Evolutionary conservation across 2,329 filamentous ascomycete species (phyloP).

Genomic region (Aspergillus novofumigatus): DNA sequence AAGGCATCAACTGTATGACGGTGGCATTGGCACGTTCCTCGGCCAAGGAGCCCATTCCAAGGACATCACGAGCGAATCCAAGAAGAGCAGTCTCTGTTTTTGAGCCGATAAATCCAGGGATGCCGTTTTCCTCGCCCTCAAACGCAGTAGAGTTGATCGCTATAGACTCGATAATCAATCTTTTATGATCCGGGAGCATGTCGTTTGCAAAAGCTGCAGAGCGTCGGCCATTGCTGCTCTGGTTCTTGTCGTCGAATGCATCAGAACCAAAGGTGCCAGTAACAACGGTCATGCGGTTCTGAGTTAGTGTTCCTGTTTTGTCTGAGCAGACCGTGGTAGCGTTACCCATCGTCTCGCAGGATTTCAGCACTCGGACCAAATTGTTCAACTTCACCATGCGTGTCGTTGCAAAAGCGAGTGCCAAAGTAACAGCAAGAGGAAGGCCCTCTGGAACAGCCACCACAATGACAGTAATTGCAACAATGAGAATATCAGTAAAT

Average conservation of each 20-base stretch:
- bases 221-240: conserved; percentile 1
- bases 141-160: conserved; percentile 65
- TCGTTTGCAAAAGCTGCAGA: conserved; percentile 7
- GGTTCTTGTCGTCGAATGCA: conserved; percentile 20
- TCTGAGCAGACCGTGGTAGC: conserved; percentile 77
- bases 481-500: conserved; percentile 72
- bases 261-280: conserved; percentile 59
- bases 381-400: conserved; percentile 76
- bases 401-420: conserved; percentile 71
- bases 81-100: conserved; percentile 74
- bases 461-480: conserved; percentile 74
- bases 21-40: conserved; percentile 60
- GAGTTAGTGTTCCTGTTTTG: conserved; percentile 73
- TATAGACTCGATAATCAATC: conserved; percentile 39
- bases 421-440: conserved; percentile 70
- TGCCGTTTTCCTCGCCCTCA: conserved; percentile 65
- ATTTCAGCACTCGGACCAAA: conserved; percentile 69
- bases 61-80: conserved; percentile 61
- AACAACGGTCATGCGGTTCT: conserved; percentile 73
- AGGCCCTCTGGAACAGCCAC: conserved; percentile 73
- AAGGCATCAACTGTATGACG: conserved; percentile 66
- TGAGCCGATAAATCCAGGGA: conserved; percentile 65
- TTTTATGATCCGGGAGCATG: conserved; percentile 26
- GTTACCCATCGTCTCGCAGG: conserved; percentile 78
- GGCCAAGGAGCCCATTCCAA: conserved; percentile 62